Evolutionary conservation across 371 early-diverging fungal genomes (phyloP).

Genomic region (Batkoa obscura): DNA sequence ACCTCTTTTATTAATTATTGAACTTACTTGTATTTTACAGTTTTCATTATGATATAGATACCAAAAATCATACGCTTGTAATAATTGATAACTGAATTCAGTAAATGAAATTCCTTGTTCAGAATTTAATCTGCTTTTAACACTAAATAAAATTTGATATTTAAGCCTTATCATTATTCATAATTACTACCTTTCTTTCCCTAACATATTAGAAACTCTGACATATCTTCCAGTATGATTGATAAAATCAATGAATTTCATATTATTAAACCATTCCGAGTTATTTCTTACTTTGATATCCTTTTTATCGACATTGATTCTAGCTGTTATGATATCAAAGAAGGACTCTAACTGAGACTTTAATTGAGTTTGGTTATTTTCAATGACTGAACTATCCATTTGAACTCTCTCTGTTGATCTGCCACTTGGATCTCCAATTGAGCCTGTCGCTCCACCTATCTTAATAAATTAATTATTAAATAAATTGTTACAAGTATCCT

Average conservation of each 20-base stretch:
- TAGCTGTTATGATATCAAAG: constrained; percentile 40
- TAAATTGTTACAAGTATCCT: background rate
- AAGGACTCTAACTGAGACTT: constrained; percentile 44
- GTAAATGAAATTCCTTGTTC: constrained; percentile 81
- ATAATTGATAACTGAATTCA: constrained; percentile 86
- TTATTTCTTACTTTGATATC: constrained; percentile 56
- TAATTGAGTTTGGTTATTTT: constrained; percentile 44
- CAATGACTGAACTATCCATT: constrained; percentile 28
- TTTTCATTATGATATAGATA: constrained; percentile 43
- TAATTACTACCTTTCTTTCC: constrained; percentile 48
- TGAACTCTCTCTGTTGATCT: constrained; percentile 57
- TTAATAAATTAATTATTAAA: constrained; percentile 9
- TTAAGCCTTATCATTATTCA: background rate
- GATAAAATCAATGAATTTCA: constrained; percentile 65
- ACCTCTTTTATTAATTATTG: background rate
- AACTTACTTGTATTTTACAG: constrained; percentile 45
- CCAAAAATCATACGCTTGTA: constrained; percentile 89
- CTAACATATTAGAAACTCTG: constrained; percentile 69
- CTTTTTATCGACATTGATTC: constrained; percentile 17
- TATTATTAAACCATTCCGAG: constrained; percentile 50
- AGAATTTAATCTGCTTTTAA: constrained; percentile 52
- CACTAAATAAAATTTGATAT: constrained; percentile 18
- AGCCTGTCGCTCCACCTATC: constrained; percentile 87
- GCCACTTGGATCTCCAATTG: constrained; percentile 87
- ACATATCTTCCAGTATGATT: constrained; percentile 56